A percentile compares a stretch with the other conserved stretches of the same genome.
phyloP scores from a whole-genome alignment of 768 basidiomycete genomes.

The Leccinum ochraceum region DNA sequence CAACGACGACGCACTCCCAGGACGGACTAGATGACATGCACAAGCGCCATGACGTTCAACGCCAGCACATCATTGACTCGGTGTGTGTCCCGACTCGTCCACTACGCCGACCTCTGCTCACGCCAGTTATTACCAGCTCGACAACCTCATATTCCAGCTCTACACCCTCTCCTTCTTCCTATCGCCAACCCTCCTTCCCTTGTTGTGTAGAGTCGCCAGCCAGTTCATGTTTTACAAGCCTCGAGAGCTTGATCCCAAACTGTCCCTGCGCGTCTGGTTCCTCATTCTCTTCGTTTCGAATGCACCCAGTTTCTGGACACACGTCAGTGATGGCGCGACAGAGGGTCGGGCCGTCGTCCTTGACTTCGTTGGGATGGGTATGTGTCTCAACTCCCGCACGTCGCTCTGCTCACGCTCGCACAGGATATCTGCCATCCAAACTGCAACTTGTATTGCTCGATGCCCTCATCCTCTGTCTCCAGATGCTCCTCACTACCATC shows the following conservation, averaged over 20 bases:
- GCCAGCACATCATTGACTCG: slow-evolving; percentile 69
- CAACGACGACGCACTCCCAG: slow-evolving; percentile 18
- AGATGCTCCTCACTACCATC: slow-evolving; percentile 64
- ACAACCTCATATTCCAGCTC: slow-evolving; percentile 69
- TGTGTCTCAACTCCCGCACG: slow-evolving; percentile 25
- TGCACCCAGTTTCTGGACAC: slow-evolving; percentile 58
- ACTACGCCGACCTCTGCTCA: slow-evolving; percentile 12
- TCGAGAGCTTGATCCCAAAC: slow-evolving; percentile 61
- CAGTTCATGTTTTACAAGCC: slow-evolving; percentile 71
- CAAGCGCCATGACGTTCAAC: slow-evolving; percentile 63
- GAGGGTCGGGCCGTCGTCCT: slow-evolving; percentile 67
- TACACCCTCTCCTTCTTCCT: slow-evolving; percentile 77
- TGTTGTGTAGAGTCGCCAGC: slow-evolving; percentile 46
- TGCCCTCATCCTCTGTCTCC: slow-evolving; percentile 64
- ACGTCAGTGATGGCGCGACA: slow-evolving; percentile 50
- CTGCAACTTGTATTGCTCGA: slow-evolving; percentile 67
- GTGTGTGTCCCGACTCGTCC: slow-evolving; percentile 39
- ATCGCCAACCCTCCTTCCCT: slow-evolving; percentile 56
- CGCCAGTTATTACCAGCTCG: slow-evolving; percentile 48
- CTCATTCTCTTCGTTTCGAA: slow-evolving; percentile 59
- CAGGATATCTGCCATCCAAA: slow-evolving; percentile 65
- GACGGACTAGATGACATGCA: slow-evolving; percentile 49
- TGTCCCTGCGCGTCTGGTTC: slow-evolving; percentile 72
- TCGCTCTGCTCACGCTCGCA: slow-evolving; percentile 13
- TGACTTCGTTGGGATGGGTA: slow-evolving; percentile 80